phyloP scores from a whole-genome alignment of 2,329 filamentous ascomycete genomes.

The Aspergillus caelatus region DNA sequence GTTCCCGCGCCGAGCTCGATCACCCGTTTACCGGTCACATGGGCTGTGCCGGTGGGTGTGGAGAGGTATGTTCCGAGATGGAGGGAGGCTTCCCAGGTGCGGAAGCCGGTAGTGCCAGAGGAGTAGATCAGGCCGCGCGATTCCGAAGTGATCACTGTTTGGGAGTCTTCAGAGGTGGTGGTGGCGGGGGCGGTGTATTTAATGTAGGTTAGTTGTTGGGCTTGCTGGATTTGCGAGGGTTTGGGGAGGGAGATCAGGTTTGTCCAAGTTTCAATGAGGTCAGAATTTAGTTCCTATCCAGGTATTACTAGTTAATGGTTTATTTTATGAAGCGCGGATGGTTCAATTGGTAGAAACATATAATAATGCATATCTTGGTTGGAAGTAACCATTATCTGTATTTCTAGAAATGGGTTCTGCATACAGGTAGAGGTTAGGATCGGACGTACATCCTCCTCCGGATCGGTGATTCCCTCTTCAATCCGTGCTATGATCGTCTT shows the following conservation, averaged over 20 bases:
- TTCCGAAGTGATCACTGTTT: slow-evolving; percentile 49
- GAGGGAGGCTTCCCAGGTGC: slow-evolving; percentile 71
- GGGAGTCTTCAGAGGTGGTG: background rate
- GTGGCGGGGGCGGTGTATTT: slow-evolving; percentile 61
- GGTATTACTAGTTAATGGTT: background rate
- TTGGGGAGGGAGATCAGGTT: slow-evolving; percentile 65
- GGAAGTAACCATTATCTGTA: background rate
- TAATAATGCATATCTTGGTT: background rate
- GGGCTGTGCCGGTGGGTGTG: slow-evolving; percentile 44
- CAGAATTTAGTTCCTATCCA: slow-evolving; percentile 77
- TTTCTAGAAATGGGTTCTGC: slow-evolving; percentile 18
- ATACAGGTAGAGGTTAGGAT: slow-evolving; percentile 31
- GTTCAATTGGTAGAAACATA: background rate
- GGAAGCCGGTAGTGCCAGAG: slow-evolving; percentile 65
- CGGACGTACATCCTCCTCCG: slow-evolving; percentile 73
- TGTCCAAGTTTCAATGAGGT: slow-evolving; percentile 71
- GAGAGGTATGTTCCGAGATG: slow-evolving; percentile 65
- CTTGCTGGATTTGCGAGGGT: slow-evolving; percentile 65
- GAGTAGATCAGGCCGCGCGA: slow-evolving; percentile 60
- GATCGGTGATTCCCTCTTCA: slow-evolving; percentile 75
- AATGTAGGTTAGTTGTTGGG: slow-evolving; percentile 73
- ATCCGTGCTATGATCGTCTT: slow-evolving; percentile 73
- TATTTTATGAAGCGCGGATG: background rate
- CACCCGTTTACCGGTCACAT: slow-evolving; percentile 57
- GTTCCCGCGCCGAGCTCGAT: slow-evolving; percentile 70